Conservation (phyloP, 139 green algal species). For the Limnomonas spitsbergensis region DNA sequence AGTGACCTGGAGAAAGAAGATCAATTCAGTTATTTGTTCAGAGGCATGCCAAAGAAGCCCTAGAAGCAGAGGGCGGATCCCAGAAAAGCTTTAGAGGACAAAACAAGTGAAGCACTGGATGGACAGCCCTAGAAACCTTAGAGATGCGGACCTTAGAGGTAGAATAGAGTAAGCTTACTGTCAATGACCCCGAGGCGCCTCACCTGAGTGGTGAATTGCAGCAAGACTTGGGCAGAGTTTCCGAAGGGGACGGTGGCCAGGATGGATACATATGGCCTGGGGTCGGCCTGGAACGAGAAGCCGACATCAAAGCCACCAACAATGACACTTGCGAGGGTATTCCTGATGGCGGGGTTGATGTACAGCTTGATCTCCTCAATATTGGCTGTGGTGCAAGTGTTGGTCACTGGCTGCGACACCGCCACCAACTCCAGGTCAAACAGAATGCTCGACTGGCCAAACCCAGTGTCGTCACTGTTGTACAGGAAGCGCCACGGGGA, state of each 20-base stretch:
- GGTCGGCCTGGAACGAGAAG: not conserved
- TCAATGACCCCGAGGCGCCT: no score
- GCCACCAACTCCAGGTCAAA: not conserved
- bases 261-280: not conserved
- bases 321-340: not conserved
- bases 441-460: not conserved
- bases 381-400: not conserved
- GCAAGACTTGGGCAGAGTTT: not conserved
- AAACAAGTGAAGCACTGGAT: no score
- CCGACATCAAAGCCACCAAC: not conserved
- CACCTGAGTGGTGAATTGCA: not conserved
- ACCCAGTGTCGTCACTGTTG: not conserved
- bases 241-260: not conserved
- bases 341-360: not conserved
- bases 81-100: no score
- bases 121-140: no score
- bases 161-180: no score
- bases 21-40: no score
- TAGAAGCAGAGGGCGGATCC: no score
- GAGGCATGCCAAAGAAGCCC: no score
- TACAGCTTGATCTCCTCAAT: constrained; percentile 9
- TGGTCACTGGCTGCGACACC: not conserved
- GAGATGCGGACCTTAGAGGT: no score
- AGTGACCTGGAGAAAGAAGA: not conserved
- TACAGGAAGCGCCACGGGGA: not conserved